Evolutionary conservation across 305 asterid species (phyloP), one percentile per base, ranked within the genome.

Genomic region (Euphrasia arctica): DNA sequence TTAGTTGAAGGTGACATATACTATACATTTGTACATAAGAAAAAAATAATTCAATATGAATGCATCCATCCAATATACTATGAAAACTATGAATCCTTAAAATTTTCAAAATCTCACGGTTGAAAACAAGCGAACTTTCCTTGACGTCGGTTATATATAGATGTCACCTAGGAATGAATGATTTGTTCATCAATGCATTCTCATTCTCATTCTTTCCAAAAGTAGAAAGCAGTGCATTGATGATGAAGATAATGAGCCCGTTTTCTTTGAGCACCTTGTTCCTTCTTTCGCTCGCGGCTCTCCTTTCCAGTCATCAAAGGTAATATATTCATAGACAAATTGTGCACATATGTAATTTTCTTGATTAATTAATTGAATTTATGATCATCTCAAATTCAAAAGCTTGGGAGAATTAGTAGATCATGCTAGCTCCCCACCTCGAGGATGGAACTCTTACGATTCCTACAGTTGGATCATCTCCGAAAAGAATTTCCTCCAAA

Each of bases 401-500:
- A 84, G 95, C 80, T 68, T 68, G 68, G 58, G 58, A 52, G 79
- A 71, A 62, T 78, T 58, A 68, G 58, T 58, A 41, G 84, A 73
- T 71, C 78, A 15, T 61, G 91, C 96, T 49, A 72, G 66, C 71
- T 56, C 73, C 27, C 97, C 98, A 11, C 98, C 98, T 28, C 79
- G 96, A 72, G 98, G 98, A 43, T 92, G 98, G 98, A 89, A 92
- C 68, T 89, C 97, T 1, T 92, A 89, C 54, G 97, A 92, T 77
- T 89, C 98, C 25, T 92, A 85, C 77, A 77, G 83, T 72, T 92
- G 98, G 98, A 85, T 84, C 5, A 69, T 92, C 65, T 82, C 97
- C 8, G 96, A 92, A 75, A 75, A 79, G 67, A 91, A 92, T 45
- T 89, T 92, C 73, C 83, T 92, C 39, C 65, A 79, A 47, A 92